These are phyloP conservation scores for Trifolium subterraneum DNA, from an alignment of 306 rosid species.

Conservation along the genomic window DNA sequence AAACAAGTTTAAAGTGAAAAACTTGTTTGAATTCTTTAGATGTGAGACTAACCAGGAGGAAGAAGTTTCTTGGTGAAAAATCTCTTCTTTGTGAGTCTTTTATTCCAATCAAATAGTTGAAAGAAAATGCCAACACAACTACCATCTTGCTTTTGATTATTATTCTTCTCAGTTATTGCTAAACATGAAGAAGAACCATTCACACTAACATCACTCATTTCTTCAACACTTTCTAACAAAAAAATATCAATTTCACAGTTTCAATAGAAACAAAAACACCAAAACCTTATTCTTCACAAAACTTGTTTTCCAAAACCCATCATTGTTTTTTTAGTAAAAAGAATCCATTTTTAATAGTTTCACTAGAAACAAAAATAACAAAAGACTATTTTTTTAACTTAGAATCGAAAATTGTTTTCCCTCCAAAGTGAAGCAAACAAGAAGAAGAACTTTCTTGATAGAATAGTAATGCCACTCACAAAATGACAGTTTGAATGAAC, in stretches of 20 bases:
- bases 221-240: conserved; percentile 14
- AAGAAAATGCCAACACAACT: conserved; percentile 77
- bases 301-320: background rate
- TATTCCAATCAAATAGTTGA: conserved; percentile 77
- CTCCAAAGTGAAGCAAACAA: background rate
- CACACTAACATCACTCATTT: conserved; percentile 59
- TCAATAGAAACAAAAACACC: conserved; percentile 12
- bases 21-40: background rate
- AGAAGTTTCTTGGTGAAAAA: conserved; percentile 72
- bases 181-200: conserved; percentile 56
- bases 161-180: conserved; percentile 60
- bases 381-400: background rate
- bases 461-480: conserved; percentile 16
- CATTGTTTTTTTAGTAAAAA: background rate
- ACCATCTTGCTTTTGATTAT: conserved; percentile 54
- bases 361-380: background rate
- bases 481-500: conserved; percentile 10
- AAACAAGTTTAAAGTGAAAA: background rate
- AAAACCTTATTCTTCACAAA: conserved; percentile 9
- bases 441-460: conserved; percentile 3
- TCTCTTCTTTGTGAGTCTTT: conserved; percentile 69
- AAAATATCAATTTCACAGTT: background rate
- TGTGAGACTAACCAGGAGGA: conserved; percentile 59
- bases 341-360: background rate
- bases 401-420: background rate